These are phyloP conservation scores for Spathaspora girioi DNA, from an alignment of 805 yeast species.

Conservation along the genomic window DNA sequence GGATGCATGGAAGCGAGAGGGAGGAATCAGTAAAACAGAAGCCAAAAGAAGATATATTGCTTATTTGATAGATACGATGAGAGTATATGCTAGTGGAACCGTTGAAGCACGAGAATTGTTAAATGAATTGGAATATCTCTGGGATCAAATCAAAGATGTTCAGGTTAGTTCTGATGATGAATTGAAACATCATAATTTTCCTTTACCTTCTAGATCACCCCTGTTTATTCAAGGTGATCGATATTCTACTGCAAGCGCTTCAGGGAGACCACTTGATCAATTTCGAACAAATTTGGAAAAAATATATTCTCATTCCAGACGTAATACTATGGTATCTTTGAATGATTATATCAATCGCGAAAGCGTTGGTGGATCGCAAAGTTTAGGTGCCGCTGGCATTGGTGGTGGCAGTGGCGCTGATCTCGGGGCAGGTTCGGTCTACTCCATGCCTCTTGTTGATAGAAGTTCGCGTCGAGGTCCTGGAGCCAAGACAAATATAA, in stretches of 20 bases:
- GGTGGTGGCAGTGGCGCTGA: constrained; percentile 1
- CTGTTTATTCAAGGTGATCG: constrained; percentile 35
- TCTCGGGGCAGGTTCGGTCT: constrained; percentile 15
- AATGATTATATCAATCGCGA: constrained; percentile 32
- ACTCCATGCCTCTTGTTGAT: constrained; percentile 12
- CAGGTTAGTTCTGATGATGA: constrained; percentile 30
- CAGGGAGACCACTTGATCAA: constrained; percentile 18
- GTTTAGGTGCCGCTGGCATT: constrained; percentile 6
- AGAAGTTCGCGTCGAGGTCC: background rate
- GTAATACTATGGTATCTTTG: constrained; percentile 31
- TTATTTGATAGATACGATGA: constrained; percentile 69
- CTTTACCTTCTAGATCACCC: constrained; percentile 32
- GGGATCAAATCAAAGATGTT: constrained; percentile 66
- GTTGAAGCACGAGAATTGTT: constrained; percentile 63
- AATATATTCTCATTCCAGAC: constrained; percentile 42
- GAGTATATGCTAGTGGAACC: constrained; percentile 62
- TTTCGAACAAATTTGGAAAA: constrained; percentile 35
- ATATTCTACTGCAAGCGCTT: constrained; percentile 20
- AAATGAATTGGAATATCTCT: constrained; percentile 64
- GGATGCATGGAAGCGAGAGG: constrained; percentile 81
- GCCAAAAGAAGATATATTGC: constrained; percentile 73
- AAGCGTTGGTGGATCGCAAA: background rate
- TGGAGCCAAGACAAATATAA: constrained; percentile 1
- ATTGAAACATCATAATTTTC: constrained; percentile 16
- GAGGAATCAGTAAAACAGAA: constrained; percentile 63